Base-by-base conservation (phyloP, 441 rosid species). In the Brassica balearica region DNA sequence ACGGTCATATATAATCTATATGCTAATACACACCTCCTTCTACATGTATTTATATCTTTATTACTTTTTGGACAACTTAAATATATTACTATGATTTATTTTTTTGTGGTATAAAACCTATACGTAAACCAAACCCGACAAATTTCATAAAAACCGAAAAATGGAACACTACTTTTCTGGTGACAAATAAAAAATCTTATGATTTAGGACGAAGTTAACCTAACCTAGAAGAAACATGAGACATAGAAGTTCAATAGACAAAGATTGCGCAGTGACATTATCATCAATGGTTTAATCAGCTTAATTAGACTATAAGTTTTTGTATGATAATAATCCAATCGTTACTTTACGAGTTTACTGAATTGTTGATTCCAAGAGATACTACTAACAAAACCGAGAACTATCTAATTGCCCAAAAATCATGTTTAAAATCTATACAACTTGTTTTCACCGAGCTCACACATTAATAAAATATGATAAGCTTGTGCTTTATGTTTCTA, bases 211-310 rank as follows among this genome's bases (percentile, higher is more conserved):
- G 2, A 34, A 15, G 14, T 64, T 32, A 64, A 32, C 46, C 8
- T 64, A 14, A 14, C 11, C 41, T 29, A 61, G 27, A 25, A 29
- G 67, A 8, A 38, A n/a, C 20, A 14, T 29, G 22, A 63, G 38
- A 59, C 14, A 12, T 12, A 6, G 38, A 27, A 25, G 17, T 12
- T 61, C 17, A 12, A 17, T 25, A 5, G 17, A 25, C 15, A 38
- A 25, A 62, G 66, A 62, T 27, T 12, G 19, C 66, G 63, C 22
- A 73, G 63, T 64, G 65, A 60, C 5, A 8, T 36, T 20, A 32
- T 48, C 8, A 46, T 46, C 5, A 46, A 23, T 15, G 15, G 25
- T 6, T 68, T 22, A 8, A 48, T n/a, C 22, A 23, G 22, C 38
- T 48, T 23, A 3, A 46, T 12, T 23, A 7, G 38, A 22, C 27